Conservation (phyloP, 176 grass and related monocot species). For the Aegilops umbellulata region DNA sequence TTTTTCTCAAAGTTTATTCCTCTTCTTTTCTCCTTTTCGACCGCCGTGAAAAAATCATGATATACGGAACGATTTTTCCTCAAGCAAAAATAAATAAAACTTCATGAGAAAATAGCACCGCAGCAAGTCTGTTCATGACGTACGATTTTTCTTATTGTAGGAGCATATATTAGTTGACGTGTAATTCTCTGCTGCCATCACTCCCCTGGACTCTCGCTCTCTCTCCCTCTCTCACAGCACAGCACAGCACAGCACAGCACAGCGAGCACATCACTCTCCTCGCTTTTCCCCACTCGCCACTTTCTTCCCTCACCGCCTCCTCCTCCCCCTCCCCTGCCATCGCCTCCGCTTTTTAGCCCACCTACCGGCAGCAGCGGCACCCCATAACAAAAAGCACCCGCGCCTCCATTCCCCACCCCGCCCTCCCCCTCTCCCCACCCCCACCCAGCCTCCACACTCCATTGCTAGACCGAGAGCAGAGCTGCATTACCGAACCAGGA, state of each 20-base stretch:
- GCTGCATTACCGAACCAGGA: slow-evolving; percentile 39
- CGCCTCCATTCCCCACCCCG: slow-evolving; percentile 34
- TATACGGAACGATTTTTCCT: too few relatives aligned
- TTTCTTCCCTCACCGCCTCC: slow-evolving; percentile 15
- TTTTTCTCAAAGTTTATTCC: too few relatives aligned
- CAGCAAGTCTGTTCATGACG: background rate
- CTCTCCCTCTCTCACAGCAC: background rate
- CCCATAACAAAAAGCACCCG: slow-evolving; percentile 48
- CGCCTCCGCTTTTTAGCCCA: slow-evolving; percentile 45
- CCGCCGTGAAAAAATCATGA: too few relatives aligned
- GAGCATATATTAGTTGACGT: slow-evolving; percentile 18
- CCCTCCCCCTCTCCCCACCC: background rate
- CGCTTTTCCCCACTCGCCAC: slow-evolving; percentile 37
- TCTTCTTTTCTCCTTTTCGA: too few relatives aligned
- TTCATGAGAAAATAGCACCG: too few relatives aligned
- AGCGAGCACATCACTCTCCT: background rate
- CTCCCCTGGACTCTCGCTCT: background rate
- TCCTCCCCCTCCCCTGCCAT: slow-evolving; percentile 12
- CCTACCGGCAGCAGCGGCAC: slow-evolving; percentile 37
- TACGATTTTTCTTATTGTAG: background rate
- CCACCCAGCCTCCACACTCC: background rate
- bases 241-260: background rate
- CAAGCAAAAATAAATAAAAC: too few relatives aligned
- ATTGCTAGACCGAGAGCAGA: background rate
- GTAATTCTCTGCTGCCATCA: slow-evolving; percentile 45